These are phyloP conservation scores for Schizothecium vesticola DNA, from an alignment of 495 filamentous ascomycete genomes.

Conservation along the genomic window DNA sequence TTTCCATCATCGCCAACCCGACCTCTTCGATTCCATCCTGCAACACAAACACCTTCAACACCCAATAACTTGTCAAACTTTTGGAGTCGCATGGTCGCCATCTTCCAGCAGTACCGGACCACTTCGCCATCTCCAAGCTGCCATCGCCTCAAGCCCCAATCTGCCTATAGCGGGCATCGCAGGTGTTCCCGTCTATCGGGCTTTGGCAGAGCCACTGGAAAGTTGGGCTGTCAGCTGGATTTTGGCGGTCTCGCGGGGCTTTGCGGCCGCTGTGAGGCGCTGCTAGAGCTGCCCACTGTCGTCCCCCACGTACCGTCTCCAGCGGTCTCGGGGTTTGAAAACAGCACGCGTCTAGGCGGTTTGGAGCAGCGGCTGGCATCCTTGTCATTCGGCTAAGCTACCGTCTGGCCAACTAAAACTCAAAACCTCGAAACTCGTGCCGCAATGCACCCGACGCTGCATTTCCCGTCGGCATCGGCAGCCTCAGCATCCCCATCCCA, in stretches of 20 bases:
- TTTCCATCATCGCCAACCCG: not conserved
- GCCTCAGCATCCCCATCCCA: constrained; percentile 15
- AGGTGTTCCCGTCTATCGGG: too few relatives aligned
- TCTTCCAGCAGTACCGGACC: not conserved
- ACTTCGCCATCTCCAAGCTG: not conserved
- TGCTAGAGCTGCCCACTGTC: not conserved
- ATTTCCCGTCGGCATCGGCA: constrained; percentile 17
- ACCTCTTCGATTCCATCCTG: not conserved
- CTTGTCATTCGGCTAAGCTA: constrained; percentile 32
- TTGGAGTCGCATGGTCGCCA: not conserved
- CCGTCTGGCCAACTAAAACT: constrained; percentile 37
- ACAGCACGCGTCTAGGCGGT: constrained; percentile 22
- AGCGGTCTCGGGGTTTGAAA: not conserved
- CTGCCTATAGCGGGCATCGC: not conserved
- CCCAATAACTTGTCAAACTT: not conserved
- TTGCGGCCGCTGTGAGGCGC: not conserved
- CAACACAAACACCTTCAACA: not conserved
- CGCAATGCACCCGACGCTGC: constrained; percentile 20
- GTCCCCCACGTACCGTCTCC: not conserved
- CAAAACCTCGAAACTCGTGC: constrained; percentile 30
- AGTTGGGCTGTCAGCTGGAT: not conserved
- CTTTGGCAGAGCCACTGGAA: not conserved
- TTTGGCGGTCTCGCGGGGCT: not conserved
- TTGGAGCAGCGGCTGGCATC: constrained; percentile 15
- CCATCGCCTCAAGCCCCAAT: not conserved